phyloP scores from a whole-genome alignment of 2,329 filamentous ascomycete species.

The Epichloe hybrida region DNA sequence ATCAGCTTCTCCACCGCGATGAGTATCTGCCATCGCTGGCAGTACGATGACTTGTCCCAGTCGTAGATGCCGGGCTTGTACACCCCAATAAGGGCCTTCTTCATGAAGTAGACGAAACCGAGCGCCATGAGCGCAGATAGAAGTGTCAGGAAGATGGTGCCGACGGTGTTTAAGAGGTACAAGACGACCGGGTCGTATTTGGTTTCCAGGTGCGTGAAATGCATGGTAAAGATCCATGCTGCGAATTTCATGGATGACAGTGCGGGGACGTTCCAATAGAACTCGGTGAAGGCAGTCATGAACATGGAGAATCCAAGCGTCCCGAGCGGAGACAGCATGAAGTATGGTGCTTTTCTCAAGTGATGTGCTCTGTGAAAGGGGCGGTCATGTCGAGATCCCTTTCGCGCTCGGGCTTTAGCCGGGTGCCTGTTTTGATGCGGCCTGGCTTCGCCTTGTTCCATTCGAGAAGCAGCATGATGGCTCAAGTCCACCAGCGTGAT shows the following conservation, averaged over 20 bases:
- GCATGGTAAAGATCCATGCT: slow-evolving; percentile 16
- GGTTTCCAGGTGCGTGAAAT: slow-evolving; percentile 10
- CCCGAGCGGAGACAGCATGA: slow-evolving; percentile 30
- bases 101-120: slow-evolving; percentile 28
- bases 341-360: slow-evolving; percentile 28
- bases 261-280: slow-evolving; percentile 38
- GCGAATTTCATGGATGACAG: slow-evolving; percentile 35
- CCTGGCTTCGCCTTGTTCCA: slow-evolving; percentile 3
- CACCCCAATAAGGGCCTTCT: slow-evolving; percentile 39
- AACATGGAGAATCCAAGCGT: slow-evolving; percentile 37
- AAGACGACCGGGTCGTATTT: slow-evolving; percentile 22
- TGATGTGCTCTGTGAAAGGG: slow-evolving; percentile 34
- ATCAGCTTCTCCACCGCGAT: slow-evolving; percentile 37
- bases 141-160: slow-evolving; percentile 28
- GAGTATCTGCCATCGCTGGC: slow-evolving; percentile 44
- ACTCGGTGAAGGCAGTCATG: slow-evolving; percentile 29
- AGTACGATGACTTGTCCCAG: slow-evolving; percentile 44
- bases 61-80: slow-evolving; percentile 38
- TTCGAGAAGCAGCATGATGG: not conserved
- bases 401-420: not conserved
- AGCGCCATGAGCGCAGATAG: slow-evolving; percentile 30
- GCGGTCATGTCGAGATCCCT: slow-evolving; percentile 34
- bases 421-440: not conserved
- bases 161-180: slow-evolving; percentile 25
- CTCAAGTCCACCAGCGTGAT: slow-evolving; percentile 11